These are phyloP conservation scores for Mortierella sp. DNA, from an alignment of 371 early-diverging fungal species.

Conservation along the genomic window DNA sequence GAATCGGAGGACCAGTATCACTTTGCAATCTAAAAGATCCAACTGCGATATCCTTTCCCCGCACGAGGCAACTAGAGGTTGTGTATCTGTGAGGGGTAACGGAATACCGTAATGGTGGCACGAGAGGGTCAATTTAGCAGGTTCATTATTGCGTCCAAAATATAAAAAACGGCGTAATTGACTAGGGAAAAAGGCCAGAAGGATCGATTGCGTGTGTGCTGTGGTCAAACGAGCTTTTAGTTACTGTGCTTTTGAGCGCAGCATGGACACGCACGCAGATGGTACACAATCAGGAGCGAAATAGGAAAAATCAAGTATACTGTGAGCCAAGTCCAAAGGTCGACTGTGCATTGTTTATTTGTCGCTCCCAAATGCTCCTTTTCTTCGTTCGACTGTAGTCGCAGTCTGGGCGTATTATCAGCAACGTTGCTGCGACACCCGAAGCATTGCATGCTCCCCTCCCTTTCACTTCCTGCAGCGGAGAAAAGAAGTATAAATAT, in stretches of 20 bases:
- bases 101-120: background rate
- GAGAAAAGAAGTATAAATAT: too few relatives aligned
- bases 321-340: slow-evolving; percentile 16
- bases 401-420: too few relatives aligned
- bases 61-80: too few relatives aligned
- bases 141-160: too few relatives aligned
- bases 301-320: background rate
- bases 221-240: too few relatives aligned
- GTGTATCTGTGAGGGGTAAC: too few relatives aligned
- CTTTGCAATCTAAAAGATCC: slow-evolving; percentile 20
- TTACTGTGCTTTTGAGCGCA: background rate
- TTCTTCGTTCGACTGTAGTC: background rate
- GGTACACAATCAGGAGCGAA: background rate
- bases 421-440: too few relatives aligned
- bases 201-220: slow-evolving; percentile 1
- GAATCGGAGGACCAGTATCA: slow-evolving; percentile 34
- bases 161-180: too few relatives aligned
- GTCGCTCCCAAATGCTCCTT: slow-evolving; percentile 1
- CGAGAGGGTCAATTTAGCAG: too few relatives aligned
- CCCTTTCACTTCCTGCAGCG: background rate
- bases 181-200: too few relatives aligned
- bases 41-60: background rate
- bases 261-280: background rate
- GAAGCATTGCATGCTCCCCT: background rate
- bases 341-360: too few relatives aligned